These are phyloP conservation scores for Cutaneotrichosporon sp. DNA, from an alignment of 1,284 basidiomycete species.

Conservation along the genomic window DNA sequence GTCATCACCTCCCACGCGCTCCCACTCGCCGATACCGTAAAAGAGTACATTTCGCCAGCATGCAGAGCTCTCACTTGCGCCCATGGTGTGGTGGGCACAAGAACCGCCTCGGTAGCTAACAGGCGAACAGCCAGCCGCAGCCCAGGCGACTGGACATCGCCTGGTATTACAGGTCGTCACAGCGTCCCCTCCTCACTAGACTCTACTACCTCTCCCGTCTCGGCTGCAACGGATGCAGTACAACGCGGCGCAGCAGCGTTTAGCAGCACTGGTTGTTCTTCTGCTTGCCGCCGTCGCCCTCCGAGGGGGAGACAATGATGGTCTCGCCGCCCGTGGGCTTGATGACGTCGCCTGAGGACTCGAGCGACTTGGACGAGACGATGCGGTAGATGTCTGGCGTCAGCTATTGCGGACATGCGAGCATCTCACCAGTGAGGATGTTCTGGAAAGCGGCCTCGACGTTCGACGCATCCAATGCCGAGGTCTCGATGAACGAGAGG, in stretches of 20 bases:
- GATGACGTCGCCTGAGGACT: slow-evolving; percentile 72
- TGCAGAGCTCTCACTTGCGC: slow-evolving; percentile 21
- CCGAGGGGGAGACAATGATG: slow-evolving; percentile 69
- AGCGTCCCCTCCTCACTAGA: slow-evolving; percentile 1
- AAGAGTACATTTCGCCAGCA: slow-evolving; percentile 25
- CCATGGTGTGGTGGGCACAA: slow-evolving; percentile 17
- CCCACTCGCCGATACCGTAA: not conserved
- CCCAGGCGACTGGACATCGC: slow-evolving; percentile 3
- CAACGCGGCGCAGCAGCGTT: not conserved
- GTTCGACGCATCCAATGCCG: slow-evolving; percentile 97
- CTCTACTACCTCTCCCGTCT: not conserved
- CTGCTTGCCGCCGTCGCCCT: slow-evolving; percentile 54
- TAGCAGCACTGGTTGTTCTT: slow-evolving; percentile 53
- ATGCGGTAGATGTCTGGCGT: slow-evolving; percentile 87
- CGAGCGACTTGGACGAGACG: slow-evolving; percentile 84
- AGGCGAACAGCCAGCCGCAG: slow-evolving; percentile 4
- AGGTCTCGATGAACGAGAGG: slow-evolving; percentile 96
- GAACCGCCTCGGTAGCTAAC: slow-evolving; percentile 14
- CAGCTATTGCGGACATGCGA: not conserved
- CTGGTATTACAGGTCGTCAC: slow-evolving; percentile 27
- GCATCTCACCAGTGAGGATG: slow-evolving; percentile 78
- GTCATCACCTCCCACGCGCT: not conserved
- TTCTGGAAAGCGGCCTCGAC: slow-evolving; percentile 97
- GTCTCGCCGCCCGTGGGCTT: slow-evolving; percentile 69
- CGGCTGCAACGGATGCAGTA: not conserved